These are phyloP conservation scores for Saccharomycopsis sp. DNA, from an alignment of 805 yeast genomes.

Conservation along the genomic window DNA sequence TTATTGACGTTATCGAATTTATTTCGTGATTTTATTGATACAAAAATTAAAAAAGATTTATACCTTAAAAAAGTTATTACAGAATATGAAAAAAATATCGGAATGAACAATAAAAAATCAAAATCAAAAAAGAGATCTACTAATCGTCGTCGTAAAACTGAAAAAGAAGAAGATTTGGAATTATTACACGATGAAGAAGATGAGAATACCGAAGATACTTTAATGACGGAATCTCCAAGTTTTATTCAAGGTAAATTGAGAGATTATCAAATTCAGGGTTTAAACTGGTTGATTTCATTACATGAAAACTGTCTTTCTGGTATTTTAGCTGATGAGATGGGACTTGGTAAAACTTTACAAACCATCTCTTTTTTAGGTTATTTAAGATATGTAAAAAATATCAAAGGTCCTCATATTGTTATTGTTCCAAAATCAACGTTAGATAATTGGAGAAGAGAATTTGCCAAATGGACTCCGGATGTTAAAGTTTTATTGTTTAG, in stretches of 20 bases:
- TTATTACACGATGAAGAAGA: slow-evolving; percentile 71
- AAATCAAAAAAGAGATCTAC: slow-evolving; percentile 16
- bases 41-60: slow-evolving; percentile 71
- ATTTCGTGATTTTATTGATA: slow-evolving; percentile 79
- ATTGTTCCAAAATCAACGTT: slow-evolving; percentile 93
- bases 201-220: slow-evolving; percentile 41
- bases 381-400: slow-evolving; percentile 61
- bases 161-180: slow-evolving; percentile 93
- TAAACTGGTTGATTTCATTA: slow-evolving; percentile 86
- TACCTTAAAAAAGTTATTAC: slow-evolving; percentile 51
- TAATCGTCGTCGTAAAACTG: slow-evolving; percentile 71
- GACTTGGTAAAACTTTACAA: slow-evolving; percentile 91
- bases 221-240: slow-evolving; percentile 79
- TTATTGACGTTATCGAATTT: slow-evolving; percentile 73
- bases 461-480: slow-evolving; percentile 92
- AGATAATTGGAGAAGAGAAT: slow-evolving; percentile 95
- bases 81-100: slow-evolving; percentile 41
- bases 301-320: slow-evolving; percentile 88
- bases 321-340: slow-evolving; percentile 97
- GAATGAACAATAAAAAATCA: slow-evolving; percentile 25
- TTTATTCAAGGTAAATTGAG: slow-evolving; percentile 68
- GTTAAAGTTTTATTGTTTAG: slow-evolving; percentile 77
- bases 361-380: slow-evolving; percentile 89
- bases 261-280: slow-evolving; percentile 90
- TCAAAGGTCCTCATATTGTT: slow-evolving; percentile 85